Percentiles rank a stretch among this genome's conserved stretches.
Conservation (phyloP, 306 rosid species). For the Urtica urens region DNA sequence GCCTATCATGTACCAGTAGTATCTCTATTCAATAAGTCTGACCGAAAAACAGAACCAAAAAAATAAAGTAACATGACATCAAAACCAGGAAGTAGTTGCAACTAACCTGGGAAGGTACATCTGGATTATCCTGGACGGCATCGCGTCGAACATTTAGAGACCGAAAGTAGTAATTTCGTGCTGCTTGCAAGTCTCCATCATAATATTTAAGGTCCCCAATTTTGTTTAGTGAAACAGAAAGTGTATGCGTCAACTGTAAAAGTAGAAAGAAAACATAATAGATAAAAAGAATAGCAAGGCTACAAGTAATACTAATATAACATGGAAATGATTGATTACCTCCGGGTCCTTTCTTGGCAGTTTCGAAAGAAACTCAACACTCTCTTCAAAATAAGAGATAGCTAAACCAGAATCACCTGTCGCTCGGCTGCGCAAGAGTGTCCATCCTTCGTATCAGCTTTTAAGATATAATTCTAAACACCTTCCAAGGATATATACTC, state of each 20-base stretch:
- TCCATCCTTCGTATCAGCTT: too few species aligned
- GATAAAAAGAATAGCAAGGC: not conserved
- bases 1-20: not conserved
- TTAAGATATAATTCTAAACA: too few species aligned
- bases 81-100: slow-evolving; percentile 1
- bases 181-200: slow-evolving; percentile 70
- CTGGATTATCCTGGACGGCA: slow-evolving; percentile 42
- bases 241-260: slow-evolving; percentile 70
- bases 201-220: slow-evolving; percentile 95
- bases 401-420: slow-evolving; percentile 74
- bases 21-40: not conserved
- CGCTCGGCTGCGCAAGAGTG: slow-evolving; percentile 61
- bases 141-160: slow-evolving; percentile 82
- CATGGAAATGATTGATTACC: slow-evolving; percentile 35
- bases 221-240: slow-evolving; percentile 90
- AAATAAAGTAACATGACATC: not conserved
- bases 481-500: too few species aligned
- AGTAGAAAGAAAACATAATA: slow-evolving; percentile 1
- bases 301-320: not conserved
- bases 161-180: slow-evolving; percentile 64
- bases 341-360: slow-evolving; percentile 64
- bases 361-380: slow-evolving; percentile 76
- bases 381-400: slow-evolving; percentile 68
- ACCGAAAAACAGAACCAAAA: not conserved
- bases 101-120: slow-evolving; percentile 69